phyloP scores from a whole-genome alignment of 495 filamentous ascomycete species.

The Glonium stellatum region DNA sequence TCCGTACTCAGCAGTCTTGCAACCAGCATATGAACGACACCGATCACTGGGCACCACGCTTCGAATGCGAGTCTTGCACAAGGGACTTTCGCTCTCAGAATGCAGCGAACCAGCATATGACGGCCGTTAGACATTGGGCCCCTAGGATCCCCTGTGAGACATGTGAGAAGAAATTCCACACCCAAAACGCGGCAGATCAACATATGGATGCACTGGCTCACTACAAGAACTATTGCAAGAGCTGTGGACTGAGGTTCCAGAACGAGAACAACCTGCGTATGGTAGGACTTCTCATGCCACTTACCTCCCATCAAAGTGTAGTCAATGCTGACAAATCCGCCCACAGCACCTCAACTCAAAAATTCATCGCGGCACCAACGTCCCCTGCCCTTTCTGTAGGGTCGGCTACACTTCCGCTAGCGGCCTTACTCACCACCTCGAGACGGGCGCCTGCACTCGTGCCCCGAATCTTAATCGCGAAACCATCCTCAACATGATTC shows the following conservation, averaged over 20 bases:
- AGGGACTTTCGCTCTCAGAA: background rate
- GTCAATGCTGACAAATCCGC: constrained; percentile 1
- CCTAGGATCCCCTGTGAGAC: constrained; percentile 36
- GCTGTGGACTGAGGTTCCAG: constrained; percentile 35
- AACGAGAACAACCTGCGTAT: constrained; percentile 37
- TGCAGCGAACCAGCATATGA: constrained; percentile 11
- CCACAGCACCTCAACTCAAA: constrained; percentile 43
- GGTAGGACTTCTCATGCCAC: constrained; percentile 26
- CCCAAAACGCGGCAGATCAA: constrained; percentile 26
- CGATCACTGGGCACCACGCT: constrained; percentile 7
- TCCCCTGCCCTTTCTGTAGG: constrained; percentile 44
- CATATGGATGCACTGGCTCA: constrained; percentile 39
- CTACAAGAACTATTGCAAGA: constrained; percentile 37
- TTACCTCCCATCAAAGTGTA: background rate
- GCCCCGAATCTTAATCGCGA: constrained; percentile 39
- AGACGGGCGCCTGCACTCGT: constrained; percentile 37
- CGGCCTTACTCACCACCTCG: constrained; percentile 43
- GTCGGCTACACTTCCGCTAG: constrained; percentile 37
- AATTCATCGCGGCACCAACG: constrained; percentile 75
- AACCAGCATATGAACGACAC: constrained; percentile 21
- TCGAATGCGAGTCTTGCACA: constrained; percentile 10
- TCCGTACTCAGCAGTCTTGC: background rate
- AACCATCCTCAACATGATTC: constrained; percentile 45
- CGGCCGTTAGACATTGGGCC: constrained; percentile 26
- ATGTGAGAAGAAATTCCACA: constrained; percentile 31